Percentiles rank a stretch among this genome's conserved stretches.
These are phyloP conservation scores for Nectriaceae sp. DNA, from an alignment of 2,329 filamentous ascomycete genomes.

Conservation along the genomic window DNA sequence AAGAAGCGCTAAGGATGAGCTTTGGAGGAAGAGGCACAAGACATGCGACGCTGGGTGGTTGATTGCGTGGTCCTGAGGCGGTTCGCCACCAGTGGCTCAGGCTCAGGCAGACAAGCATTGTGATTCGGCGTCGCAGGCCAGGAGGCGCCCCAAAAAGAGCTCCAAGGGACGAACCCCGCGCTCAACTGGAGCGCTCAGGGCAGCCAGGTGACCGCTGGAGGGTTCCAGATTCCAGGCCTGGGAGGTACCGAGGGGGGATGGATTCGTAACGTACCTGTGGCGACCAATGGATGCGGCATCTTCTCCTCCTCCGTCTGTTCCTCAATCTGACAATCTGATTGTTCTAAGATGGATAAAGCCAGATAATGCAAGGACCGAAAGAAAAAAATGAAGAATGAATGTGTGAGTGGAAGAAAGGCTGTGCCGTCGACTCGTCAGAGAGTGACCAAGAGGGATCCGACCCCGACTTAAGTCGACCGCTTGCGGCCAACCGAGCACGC, in stretches of 20 bases:
- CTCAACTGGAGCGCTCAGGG: too few relatives aligned
- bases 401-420: not conserved
- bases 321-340: not conserved
- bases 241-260: too few relatives aligned
- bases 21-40: not conserved
- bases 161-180: too few relatives aligned
- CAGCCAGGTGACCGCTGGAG: too few relatives aligned
- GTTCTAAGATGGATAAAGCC: not conserved
- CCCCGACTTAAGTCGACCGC: not conserved
- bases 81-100: slow-evolving; percentile 1
- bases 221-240: too few relatives aligned
- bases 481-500: not conserved
- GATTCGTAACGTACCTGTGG: slow-evolving; percentile 3
- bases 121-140: not conserved
- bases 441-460: not conserved
- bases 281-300: slow-evolving; percentile 7
- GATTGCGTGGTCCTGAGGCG: slow-evolving; percentile 2
- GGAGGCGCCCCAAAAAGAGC: not conserved
- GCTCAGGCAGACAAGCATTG: not conserved
- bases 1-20: not conserved
- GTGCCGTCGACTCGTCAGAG: not conserved
- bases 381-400: slow-evolving; percentile 1
- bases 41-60: not conserved
- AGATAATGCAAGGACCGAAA: not conserved
- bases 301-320: slow-evolving; percentile 2